A percentile compares a stretch with the other conserved stretches of the same genome.
phyloP scores from a whole-genome alignment of 768 basidiomycete species.

The Exidia glandulosa region DNA sequence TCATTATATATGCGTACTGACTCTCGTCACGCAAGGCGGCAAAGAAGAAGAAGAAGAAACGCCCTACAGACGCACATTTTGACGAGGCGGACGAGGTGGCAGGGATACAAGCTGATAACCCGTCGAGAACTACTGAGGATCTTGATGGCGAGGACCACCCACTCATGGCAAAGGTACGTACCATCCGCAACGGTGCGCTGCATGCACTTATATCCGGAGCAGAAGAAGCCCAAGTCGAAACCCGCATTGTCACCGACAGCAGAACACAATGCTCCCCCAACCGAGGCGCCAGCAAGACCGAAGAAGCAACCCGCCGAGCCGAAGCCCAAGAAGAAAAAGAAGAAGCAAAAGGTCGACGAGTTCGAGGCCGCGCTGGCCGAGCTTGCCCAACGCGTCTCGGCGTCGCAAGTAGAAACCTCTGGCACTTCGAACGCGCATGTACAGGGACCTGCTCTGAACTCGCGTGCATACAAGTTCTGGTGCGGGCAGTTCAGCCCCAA shows the following conservation, averaged over 20 bases:
- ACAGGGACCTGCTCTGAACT: constrained; percentile 18
- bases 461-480: constrained; percentile 12
- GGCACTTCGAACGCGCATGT: too few species aligned
- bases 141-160: background rate
- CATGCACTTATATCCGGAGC: too few species aligned
- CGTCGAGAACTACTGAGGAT: too few species aligned
- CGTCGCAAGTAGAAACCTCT: constrained; percentile 7
- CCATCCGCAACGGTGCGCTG: too few species aligned
- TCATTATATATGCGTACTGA: constrained; percentile 15
- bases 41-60: constrained; percentile 33
- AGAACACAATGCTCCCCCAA: constrained; percentile 1
- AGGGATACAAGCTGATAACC: too few species aligned
- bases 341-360: constrained; percentile 59
- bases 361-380: constrained; percentile 78
- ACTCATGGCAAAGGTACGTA: background rate
- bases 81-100: too few species aligned
- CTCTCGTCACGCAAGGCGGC: constrained; percentile 2
- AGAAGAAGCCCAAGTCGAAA: background rate
- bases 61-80: constrained; percentile 1
- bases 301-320: constrained; percentile 30
- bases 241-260: background rate
- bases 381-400: constrained; percentile 57
- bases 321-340: constrained; percentile 22
- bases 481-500: background rate
- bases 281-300: constrained; percentile 3